Conservation (phyloP, 1,284 basidiomycete genomes). For the Leccinum griseonigrum region DNA sequence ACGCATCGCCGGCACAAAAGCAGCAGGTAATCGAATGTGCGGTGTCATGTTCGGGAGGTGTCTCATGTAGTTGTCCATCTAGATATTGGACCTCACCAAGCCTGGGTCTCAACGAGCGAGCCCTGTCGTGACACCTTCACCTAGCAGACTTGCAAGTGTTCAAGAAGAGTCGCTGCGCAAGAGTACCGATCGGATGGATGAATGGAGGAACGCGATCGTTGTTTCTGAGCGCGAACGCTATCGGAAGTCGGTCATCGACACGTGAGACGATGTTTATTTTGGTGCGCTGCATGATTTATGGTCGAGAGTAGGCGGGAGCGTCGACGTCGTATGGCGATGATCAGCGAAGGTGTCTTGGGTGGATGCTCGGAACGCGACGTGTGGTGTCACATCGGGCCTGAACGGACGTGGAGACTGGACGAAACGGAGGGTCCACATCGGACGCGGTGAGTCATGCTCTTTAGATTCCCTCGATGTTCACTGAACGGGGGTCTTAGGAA, state of each 20-base stretch:
- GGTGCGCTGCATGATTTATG: slow-evolving; percentile 4
- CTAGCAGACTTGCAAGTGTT: slow-evolving; percentile 21
- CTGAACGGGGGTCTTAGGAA: slow-evolving; percentile 45
- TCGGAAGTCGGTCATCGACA: slow-evolving; percentile 65
- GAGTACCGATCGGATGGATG: slow-evolving; percentile 56
- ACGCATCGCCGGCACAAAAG: slow-evolving; percentile 59
- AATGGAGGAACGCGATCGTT: slow-evolving; percentile 70
- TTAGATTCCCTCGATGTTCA: background rate
- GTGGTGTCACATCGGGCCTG: slow-evolving; percentile 61
- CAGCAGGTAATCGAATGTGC: slow-evolving; percentile 50
- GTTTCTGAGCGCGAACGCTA: slow-evolving; percentile 66
- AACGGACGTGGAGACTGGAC: slow-evolving; percentile 71
- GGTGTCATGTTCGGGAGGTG: background rate
- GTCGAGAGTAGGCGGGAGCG: slow-evolving; percentile 59
- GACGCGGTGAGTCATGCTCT: slow-evolving; percentile 51
- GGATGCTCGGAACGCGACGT: slow-evolving; percentile 73
- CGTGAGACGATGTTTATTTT: slow-evolving; percentile 38
- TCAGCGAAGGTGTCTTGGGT: slow-evolving; percentile 57
- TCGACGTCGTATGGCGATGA: slow-evolving; percentile 57
- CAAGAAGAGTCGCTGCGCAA: slow-evolving; percentile 58
- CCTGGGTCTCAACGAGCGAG: slow-evolving; percentile 5
- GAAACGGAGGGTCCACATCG: slow-evolving; percentile 88
- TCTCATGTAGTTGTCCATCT: slow-evolving; percentile 4
- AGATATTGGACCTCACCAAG: slow-evolving; percentile 28
- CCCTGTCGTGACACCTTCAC: background rate